Conservation (phyloP, 441 rosid species). For the Dalechampia spathulata region DNA sequence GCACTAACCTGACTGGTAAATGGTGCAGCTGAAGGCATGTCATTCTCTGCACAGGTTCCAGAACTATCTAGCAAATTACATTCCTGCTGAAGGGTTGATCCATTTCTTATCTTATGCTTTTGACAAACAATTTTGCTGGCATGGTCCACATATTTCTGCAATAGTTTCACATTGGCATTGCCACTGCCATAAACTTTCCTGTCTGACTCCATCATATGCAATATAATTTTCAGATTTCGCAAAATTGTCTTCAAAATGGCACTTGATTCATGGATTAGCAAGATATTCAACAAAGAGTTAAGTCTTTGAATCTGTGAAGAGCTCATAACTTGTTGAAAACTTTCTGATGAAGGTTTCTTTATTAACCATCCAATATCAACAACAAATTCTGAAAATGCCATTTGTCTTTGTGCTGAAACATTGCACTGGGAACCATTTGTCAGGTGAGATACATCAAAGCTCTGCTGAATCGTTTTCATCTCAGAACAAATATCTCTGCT, state of each 20-base stretch:
- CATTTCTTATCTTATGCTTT: slow-evolving; percentile 25
- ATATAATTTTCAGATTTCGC: slow-evolving; percentile 41
- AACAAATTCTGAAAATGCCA: slow-evolving; percentile 49
- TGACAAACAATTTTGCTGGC: slow-evolving; percentile 28
- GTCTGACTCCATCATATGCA: slow-evolving; percentile 28
- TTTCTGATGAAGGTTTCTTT: slow-evolving; percentile 52
- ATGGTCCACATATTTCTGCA: slow-evolving; percentile 36
- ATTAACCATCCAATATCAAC: slow-evolving; percentile 87
- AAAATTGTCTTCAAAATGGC: slow-evolving; percentile 50
- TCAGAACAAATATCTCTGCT: slow-evolving; percentile 67
- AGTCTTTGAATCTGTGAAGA: slow-evolving; percentile 67
- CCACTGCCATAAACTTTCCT: slow-evolving; percentile 23
- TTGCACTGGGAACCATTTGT: slow-evolving; percentile 33
- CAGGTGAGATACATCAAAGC: slow-evolving; percentile 32
- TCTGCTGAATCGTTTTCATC: slow-evolving; percentile 57
- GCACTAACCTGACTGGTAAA: slow-evolving; percentile 40
- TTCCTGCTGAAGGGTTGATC: slow-evolving; percentile 16
- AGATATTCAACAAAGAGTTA: slow-evolving; percentile 46
- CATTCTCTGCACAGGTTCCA: slow-evolving; percentile 28
- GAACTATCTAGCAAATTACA: slow-evolving; percentile 15
- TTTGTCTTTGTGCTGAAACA: slow-evolving; percentile 35
- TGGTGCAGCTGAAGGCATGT: slow-evolving; percentile 26
- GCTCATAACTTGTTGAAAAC: slow-evolving; percentile 28
- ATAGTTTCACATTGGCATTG: slow-evolving; percentile 37
- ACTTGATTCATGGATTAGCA: slow-evolving; percentile 45